Evolutionary conservation across 179 eudicot species (phyloP).

Genomic region (Nepenthes alata): DNA sequence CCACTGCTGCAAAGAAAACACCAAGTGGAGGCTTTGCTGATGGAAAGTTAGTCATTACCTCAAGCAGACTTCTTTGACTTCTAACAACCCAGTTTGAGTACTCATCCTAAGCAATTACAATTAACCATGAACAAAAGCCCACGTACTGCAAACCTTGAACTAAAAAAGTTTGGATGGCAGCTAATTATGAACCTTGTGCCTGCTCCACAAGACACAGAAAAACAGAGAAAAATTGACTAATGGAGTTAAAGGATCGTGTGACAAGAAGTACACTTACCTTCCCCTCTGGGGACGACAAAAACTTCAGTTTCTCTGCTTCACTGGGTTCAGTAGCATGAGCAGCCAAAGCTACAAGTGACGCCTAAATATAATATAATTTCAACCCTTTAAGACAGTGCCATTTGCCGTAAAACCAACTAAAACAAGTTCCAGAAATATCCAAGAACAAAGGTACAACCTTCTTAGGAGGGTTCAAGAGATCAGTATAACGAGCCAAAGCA

Average conservation of each 20-base stretch:
- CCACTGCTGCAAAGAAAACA: constrained; percentile 79
- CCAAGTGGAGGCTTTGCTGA: constrained; percentile 91
- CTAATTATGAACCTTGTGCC: not conserved
- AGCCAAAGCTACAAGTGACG: constrained; percentile 67
- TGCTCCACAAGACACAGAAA: not conserved
- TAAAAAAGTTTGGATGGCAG: not conserved
- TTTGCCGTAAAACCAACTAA: not conserved
- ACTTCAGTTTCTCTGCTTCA: constrained; percentile 57
- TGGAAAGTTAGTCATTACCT: constrained; percentile 78
- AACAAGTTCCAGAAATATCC: not conserved
- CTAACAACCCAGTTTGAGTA: constrained; percentile 76
- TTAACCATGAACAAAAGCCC: not conserved
- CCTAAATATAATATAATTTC: constrained; percentile 21
- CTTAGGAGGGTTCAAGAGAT: constrained; percentile 65
- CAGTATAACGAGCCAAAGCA: constrained; percentile 76
- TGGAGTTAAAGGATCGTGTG: too few species aligned
- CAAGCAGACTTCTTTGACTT: constrained; percentile 80
- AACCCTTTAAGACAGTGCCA: not conserved
- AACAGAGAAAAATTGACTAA: not conserved
- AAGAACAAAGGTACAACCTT: constrained; percentile 31
- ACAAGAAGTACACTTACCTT: constrained; percentile 28
- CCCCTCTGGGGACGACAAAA: constrained; percentile 64
- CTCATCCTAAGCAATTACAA: constrained; percentile 51
- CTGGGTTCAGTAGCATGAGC: constrained; percentile 58
- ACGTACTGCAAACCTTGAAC: not conserved